phyloP scores from a whole-genome alignment of 2,329 filamentous ascomycete species.

The Colletotrichum costaricense region DNA sequence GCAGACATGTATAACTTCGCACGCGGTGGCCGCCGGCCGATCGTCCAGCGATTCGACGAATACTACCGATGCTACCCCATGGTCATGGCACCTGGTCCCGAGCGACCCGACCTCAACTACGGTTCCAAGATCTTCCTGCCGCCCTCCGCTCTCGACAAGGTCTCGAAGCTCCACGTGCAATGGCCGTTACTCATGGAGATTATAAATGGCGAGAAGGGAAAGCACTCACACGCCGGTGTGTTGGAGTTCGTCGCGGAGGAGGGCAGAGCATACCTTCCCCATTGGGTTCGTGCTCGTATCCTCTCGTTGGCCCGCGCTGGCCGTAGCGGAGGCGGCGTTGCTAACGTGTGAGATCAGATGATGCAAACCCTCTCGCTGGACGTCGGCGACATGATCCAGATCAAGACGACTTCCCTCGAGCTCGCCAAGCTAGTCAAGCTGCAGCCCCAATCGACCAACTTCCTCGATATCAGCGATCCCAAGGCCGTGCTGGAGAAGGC shows the following conservation, averaged over 20 bases:
- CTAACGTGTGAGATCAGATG: conserved; percentile 66
- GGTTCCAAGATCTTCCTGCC: conserved; percentile 98
- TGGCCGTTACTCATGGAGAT: conserved; percentile 98
- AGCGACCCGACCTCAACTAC: conserved; percentile 91
- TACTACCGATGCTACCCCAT: conserved; percentile 98
- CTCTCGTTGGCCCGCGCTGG: not conserved
- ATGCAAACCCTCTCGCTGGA: conserved; percentile 93
- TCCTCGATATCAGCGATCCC: conserved; percentile 96
- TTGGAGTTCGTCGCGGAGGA: conserved; percentile 98
- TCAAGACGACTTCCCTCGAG: conserved; percentile 93
- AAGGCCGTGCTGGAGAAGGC: conserved; percentile 97
- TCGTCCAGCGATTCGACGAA: conserved; percentile 89
- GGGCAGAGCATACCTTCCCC: conserved; percentile 93
- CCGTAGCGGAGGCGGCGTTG: not conserved
- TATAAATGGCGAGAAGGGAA: conserved; percentile 84
- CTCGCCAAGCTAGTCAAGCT: conserved; percentile 95
- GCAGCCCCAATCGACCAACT: conserved; percentile 91
- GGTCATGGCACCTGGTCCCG: conserved; percentile 90
- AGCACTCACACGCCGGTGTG: conserved; percentile 91
- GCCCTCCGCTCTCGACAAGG: conserved; percentile 95
- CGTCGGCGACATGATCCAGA: conserved; percentile 92
- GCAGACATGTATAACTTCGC: conserved; percentile 38
- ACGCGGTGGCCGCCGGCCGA: conserved; percentile 57
- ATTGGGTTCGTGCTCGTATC: conserved; percentile 75
- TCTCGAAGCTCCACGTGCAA: conserved; percentile 94